Evolutionary conservation across 2,329 filamentous ascomycete genomes (phyloP).

Genomic region (Hypoxylon sp.): DNA sequence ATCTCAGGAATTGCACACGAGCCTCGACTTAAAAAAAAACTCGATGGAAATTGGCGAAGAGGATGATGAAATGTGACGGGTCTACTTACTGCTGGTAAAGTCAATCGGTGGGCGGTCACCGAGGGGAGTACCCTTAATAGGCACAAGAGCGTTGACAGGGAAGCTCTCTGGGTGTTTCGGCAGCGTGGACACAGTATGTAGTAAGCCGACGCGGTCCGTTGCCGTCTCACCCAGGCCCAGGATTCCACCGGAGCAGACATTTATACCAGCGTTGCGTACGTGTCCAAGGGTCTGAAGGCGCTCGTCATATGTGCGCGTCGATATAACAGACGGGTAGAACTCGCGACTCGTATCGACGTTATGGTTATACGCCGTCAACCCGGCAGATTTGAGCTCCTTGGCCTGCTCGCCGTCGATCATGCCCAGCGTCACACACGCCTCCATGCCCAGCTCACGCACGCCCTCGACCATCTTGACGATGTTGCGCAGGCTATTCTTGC

Average conservation of each 20-base stretch:
- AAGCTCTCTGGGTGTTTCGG: constrained; percentile 89
- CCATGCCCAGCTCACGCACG: constrained; percentile 85
- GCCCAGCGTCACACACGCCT: constrained; percentile 91
- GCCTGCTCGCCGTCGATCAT: constrained; percentile 90
- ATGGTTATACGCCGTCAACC: constrained; percentile 93
- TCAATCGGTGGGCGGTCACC: constrained; percentile 79
- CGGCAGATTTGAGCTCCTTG: constrained; percentile 83
- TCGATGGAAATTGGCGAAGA: constrained; percentile 10
- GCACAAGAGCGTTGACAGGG: constrained; percentile 90
- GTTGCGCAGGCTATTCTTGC: constrained; percentile 85
- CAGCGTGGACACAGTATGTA: constrained; percentile 85
- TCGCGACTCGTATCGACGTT: constrained; percentile 92
- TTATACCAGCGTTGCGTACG: constrained; percentile 87
- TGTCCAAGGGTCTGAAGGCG: constrained; percentile 82
- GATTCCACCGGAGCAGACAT: constrained; percentile 91
- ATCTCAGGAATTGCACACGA: not conserved
- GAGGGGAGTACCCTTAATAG: constrained; percentile 89
- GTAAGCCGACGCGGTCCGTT: constrained; percentile 82
- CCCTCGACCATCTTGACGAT: constrained; percentile 88
- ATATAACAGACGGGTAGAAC: constrained; percentile 88
- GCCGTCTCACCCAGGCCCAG: constrained; percentile 84
- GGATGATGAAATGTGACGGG: not conserved
- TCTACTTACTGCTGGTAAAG: constrained; percentile 70
- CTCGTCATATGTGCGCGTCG: constrained; percentile 88
- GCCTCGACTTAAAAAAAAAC: not conserved